A percentile compares a stretch with the other conserved stretches of the same genome.
Conservation (phyloP, 1,139 yeast species). For the Zygosaccharomyces sapae region DNA sequence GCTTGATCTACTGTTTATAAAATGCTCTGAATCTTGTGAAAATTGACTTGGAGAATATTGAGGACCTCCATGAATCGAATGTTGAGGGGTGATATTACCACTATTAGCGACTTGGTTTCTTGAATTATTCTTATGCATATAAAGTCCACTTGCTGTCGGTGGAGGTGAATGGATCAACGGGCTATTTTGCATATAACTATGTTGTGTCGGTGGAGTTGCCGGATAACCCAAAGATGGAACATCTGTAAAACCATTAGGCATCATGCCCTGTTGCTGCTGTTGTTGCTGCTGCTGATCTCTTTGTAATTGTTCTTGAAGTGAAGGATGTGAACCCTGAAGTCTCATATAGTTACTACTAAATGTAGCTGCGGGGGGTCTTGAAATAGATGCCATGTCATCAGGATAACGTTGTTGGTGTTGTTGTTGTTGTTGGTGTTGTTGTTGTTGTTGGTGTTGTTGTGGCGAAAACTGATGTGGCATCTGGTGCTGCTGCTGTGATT, state of each 20-base stretch:
- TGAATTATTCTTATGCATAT: constrained; percentile 32
- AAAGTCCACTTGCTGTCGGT: constrained; percentile 26
- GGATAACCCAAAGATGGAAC: constrained; percentile 31
- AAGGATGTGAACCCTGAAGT: constrained; percentile 39
- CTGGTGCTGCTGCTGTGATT: not conserved
- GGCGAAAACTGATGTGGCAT: constrained; percentile 14
- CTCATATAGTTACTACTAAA: constrained; percentile 38
- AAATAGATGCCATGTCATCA: constrained; percentile 24
- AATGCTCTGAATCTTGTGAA: constrained; percentile 29
- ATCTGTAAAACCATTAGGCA: constrained; percentile 30
- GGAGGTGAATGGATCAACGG: constrained; percentile 26
- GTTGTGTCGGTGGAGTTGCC: constrained; percentile 28
- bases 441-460: constrained; percentile 19
- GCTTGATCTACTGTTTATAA: constrained; percentile 20
- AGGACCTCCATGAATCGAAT: constrained; percentile 18
- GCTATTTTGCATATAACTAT: constrained; percentile 11
- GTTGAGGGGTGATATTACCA: constrained; percentile 10
- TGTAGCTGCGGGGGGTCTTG: constrained; percentile 32
- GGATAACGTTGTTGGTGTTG: constrained; percentile 25
- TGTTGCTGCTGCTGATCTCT: constrained; percentile 11
- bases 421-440: constrained; percentile 29
- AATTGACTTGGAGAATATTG: constrained; percentile 32
- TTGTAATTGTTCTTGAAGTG: constrained; percentile 37
- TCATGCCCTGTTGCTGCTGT: constrained; percentile 17
- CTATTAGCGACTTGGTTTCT: constrained; percentile 23